Evolutionary conservation across 2,329 filamentous ascomycete species (phyloP).

Genomic region (Stagonosporopsis vannaccii): DNA sequence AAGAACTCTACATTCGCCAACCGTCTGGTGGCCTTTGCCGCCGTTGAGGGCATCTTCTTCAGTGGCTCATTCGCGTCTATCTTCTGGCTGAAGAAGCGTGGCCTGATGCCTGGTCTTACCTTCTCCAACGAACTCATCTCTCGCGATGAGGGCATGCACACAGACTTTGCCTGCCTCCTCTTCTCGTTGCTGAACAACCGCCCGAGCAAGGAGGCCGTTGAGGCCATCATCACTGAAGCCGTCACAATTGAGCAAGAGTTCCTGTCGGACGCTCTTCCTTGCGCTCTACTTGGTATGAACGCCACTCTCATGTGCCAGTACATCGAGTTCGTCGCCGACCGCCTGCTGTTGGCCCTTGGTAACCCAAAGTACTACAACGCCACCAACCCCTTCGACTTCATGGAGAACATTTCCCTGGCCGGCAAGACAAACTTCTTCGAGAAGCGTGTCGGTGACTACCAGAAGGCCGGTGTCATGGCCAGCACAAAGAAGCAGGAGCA

Average conservation of each 20-base stretch:
- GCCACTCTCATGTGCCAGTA: slow-evolving; percentile 97
- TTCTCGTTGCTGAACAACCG: slow-evolving; percentile 98
- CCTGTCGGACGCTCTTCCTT: slow-evolving; percentile 92
- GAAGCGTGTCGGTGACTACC: slow-evolving; percentile 99
- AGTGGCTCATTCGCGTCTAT: slow-evolving; percentile 97
- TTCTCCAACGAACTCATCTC: slow-evolving; percentile 99
- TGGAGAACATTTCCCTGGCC: slow-evolving; percentile 99
- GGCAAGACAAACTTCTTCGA: slow-evolving; percentile 99
- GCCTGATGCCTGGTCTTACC: slow-evolving; percentile 96
- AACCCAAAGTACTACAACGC: slow-evolving; percentile 94
- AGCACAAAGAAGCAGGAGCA: slow-evolving; percentile 77
- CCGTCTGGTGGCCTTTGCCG: slow-evolving; percentile 94
- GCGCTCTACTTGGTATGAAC: slow-evolving; percentile 97
- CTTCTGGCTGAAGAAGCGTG: slow-evolving; percentile 99
- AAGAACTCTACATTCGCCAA: slow-evolving; percentile 93
- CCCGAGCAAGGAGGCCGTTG: slow-evolving; percentile 79
- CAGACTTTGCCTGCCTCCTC: slow-evolving; percentile 95
- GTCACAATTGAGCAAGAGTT: slow-evolving; percentile 97
- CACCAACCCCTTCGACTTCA: slow-evolving; percentile 98
- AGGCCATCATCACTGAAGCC: slow-evolving; percentile 91
- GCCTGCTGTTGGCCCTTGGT: slow-evolving; percentile 88
- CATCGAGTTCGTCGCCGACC: slow-evolving; percentile 99
- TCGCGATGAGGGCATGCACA: slow-evolving; percentile 98
- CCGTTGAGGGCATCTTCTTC: slow-evolving; percentile 99
- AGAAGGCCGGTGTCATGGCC: slow-evolving; percentile 98